A percentile compares a stretch with the other conserved stretches of the same genome.
Conservation (phyloP, 352 stramenopile species). For the Phytophthora pistaciae region DNA sequence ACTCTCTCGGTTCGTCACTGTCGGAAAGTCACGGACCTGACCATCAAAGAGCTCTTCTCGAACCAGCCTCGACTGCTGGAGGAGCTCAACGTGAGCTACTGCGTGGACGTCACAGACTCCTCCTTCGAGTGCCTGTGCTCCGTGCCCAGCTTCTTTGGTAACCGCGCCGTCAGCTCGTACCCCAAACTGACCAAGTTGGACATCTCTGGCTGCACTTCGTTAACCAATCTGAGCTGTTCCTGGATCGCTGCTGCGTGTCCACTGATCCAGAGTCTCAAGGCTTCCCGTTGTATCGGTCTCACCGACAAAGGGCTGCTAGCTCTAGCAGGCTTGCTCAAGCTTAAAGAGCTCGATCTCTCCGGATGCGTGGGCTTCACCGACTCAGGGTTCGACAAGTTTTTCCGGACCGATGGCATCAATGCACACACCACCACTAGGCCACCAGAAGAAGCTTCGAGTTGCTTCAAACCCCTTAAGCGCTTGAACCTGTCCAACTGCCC, state of each 20-base stretch:
- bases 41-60: conserved; percentile 60
- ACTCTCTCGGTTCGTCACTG: conserved; percentile 56
- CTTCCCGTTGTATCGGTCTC: conserved; percentile 48
- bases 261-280: conserved; percentile 54
- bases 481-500: conserved; percentile 38
- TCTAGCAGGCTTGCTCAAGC: conserved; percentile 55
- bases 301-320: conserved; percentile 67
- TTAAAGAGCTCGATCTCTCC: conserved; percentile 68
- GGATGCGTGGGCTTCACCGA: conserved; percentile 58
- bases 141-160: conserved; percentile 65
- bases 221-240: conserved; percentile 67
- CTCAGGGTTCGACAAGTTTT: conserved; percentile 50
- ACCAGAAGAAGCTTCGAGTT: background rate
- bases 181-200: conserved; percentile 55
- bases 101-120: conserved; percentile 54
- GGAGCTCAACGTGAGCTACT: conserved; percentile 69
- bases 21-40: conserved; percentile 42
- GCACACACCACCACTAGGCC: conserved; percentile 1
- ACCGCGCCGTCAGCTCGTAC: conserved; percentile 53
- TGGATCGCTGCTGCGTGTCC: conserved; percentile 77
- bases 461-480: conserved; percentile 33
- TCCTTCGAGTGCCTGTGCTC: conserved; percentile 66
- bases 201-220: conserved; percentile 53
- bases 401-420: conserved; percentile 47
- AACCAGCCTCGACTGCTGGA: conserved; percentile 55